Percentiles rank a stretch among this genome's conserved stretches.
These are phyloP conservation scores for Aaosphaeria pasadenensis DNA, from an alignment of 2,329 filamentous ascomycete species.

Conservation along the genomic window DNA sequence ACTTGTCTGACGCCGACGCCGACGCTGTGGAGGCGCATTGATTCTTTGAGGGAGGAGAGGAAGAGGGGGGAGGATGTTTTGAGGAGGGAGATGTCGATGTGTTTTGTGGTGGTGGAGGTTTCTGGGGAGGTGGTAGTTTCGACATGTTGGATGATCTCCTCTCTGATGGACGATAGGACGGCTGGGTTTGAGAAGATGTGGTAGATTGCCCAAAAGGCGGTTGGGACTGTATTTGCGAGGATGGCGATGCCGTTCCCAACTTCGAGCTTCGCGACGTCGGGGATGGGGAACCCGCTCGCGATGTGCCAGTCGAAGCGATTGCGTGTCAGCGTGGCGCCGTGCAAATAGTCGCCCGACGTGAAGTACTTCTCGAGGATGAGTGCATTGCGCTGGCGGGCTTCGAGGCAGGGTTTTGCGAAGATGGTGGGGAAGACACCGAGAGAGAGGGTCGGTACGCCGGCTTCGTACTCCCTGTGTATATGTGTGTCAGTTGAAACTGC, in stretches of 20 bases:
- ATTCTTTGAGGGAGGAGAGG: background rate
- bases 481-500: no score
- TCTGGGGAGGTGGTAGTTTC: background rate
- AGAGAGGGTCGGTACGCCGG: background rate
- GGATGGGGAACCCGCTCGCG: slow-evolving; percentile 1
- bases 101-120: background rate
- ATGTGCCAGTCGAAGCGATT: background rate
- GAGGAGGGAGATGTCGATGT: slow-evolving; percentile 18
- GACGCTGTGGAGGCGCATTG: background rate
- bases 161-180: slow-evolving; percentile 25
- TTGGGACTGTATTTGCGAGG: slow-evolving; percentile 36
- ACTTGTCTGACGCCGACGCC: slow-evolving; percentile 15
- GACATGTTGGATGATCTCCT: slow-evolving; percentile 10
- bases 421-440: background rate
- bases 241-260: slow-evolving; percentile 36
- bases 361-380: background rate
- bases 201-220: slow-evolving; percentile 39
- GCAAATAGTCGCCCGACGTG: background rate
- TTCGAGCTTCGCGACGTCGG: slow-evolving; percentile 30
- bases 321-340: background rate
- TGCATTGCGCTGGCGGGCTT: background rate
- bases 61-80: slow-evolving; percentile 23
- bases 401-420: background rate
- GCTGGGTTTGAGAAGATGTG: slow-evolving; percentile 31
- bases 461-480: background rate